These are phyloP conservation scores for Mortierella alpina DNA, from an alignment of 192 early-diverging fungal species.

Conservation along the genomic window DNA sequence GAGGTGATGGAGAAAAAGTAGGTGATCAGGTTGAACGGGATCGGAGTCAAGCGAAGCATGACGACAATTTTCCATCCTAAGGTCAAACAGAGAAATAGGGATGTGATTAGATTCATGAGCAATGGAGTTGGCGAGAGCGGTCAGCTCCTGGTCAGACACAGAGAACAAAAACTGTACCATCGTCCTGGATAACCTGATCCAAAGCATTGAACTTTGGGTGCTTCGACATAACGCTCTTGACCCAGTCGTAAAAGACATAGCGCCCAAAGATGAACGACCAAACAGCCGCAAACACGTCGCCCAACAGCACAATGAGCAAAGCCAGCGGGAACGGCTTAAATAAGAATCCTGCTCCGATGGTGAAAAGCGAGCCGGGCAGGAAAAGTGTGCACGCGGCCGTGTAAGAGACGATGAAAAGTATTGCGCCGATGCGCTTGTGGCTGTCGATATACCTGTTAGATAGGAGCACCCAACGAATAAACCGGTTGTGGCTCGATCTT, in stretches of 20 bases:
- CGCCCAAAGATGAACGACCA: slow-evolving; percentile 57
- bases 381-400: slow-evolving; percentile 43
- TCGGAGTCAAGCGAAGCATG: slow-evolving; percentile 56
- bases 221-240: slow-evolving; percentile 49
- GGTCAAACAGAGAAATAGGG: not conserved
- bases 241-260: slow-evolving; percentile 61
- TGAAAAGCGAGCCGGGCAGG: slow-evolving; percentile 52
- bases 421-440: slow-evolving; percentile 29
- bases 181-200: slow-evolving; percentile 57
- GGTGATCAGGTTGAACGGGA: slow-evolving; percentile 58
- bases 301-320: slow-evolving; percentile 36
- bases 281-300: slow-evolving; percentile 48
- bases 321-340: slow-evolving; percentile 56
- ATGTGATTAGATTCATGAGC: not conserved
- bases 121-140: not conserved
- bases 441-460: slow-evolving; percentile 22
- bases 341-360: slow-evolving; percentile 56
- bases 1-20: slow-evolving; percentile 61
- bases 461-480: not conserved
- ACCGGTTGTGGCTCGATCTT: not conserved
- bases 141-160: slow-evolving; percentile 4
- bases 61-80: slow-evolving; percentile 65
- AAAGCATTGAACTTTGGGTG: slow-evolving; percentile 52
- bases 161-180: slow-evolving; percentile 36
- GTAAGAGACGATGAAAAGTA: slow-evolving; percentile 34